These are phyloP conservation scores for Helotiales sp. DNA, from an alignment of 2,329 filamentous ascomycete genomes.

Conservation along the genomic window DNA sequence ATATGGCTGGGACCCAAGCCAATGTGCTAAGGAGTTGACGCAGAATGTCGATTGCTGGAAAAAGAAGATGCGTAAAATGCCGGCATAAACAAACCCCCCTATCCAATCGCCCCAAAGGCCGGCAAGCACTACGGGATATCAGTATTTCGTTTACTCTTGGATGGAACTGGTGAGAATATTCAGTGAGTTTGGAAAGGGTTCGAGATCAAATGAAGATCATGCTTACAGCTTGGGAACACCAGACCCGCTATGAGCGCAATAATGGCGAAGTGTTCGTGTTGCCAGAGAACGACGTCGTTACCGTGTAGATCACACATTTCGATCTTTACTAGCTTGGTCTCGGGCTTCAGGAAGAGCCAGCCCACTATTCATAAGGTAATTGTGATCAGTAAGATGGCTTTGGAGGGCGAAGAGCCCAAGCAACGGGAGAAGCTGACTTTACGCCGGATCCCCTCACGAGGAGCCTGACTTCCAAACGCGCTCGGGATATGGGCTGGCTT, in stretches of 20 bases:
- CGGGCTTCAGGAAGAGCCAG: constrained; percentile 94
- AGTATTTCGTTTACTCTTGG: no score
- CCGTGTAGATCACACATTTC: constrained; percentile 88
- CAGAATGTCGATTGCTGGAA: constrained; percentile 93
- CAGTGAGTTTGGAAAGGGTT: no score
- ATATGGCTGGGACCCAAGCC: constrained; percentile 89
- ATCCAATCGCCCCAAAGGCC: constrained; percentile 78
- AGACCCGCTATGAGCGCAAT: constrained; percentile 76
- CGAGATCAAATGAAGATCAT: no score
- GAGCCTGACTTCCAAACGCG: no score
- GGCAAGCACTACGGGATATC: constrained; percentile 71
- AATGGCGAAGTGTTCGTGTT: constrained; percentile 85
- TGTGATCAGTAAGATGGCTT: no score
- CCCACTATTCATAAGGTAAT: no score
- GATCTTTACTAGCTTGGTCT: constrained; percentile 84
- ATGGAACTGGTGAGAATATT: no score
- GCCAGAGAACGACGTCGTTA: constrained; percentile 81
- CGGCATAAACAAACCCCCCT: constrained; percentile 81
- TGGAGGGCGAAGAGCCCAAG: no score
- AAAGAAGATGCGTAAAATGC: constrained; percentile 84
- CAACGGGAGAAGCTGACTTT: no score
- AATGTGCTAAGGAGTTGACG: constrained; percentile 90
- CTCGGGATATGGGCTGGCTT: no score
- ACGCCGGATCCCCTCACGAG: no score
- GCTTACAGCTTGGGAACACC: constrained; percentile 73